phyloP scores from a whole-genome alignment of 1,284 basidiomycete genomes.

The Marasmius tenuissimus region DNA sequence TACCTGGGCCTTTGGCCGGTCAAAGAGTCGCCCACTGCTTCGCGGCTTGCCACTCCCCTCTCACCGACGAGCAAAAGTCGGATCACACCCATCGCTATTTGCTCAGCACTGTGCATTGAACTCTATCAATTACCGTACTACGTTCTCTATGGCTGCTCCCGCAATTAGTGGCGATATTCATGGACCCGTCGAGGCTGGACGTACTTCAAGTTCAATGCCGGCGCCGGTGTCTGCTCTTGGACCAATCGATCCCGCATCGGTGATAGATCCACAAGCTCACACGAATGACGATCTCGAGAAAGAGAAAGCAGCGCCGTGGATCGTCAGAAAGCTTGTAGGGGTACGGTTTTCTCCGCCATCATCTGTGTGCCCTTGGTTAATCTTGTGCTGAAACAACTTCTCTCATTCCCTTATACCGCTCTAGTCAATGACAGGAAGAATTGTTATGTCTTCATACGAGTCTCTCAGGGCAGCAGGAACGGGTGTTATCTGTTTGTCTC shows the following conservation, averaged over 20 bases:
- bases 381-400: neutral
- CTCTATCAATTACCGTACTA: too few species aligned
- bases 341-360: conserved; percentile 31
- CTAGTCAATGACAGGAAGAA: conserved; percentile 64
- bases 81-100: too few species aligned
- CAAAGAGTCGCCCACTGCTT: too few species aligned
- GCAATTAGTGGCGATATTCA: too few species aligned
- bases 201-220: neutral
- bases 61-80: too few species aligned
- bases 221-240: conserved; percentile 41
- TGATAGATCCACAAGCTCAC: conserved; percentile 24
- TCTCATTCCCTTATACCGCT: conserved; percentile 4
- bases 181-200: neutral
- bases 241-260: conserved; percentile 53
- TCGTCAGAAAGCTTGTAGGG: conserved; percentile 62
- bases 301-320: conserved; percentile 62
- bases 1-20: too few species aligned
- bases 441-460: conserved; percentile 67
- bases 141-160: too few species aligned
- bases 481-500: conserved; percentile 60
- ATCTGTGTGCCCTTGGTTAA: conserved; percentile 14
- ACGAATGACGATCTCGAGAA: conserved; percentile 33
- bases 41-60: too few species aligned
- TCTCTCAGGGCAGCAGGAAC: conserved; percentile 60
- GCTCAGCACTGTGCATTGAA: too few species aligned